Conservation (phyloP, 139 green algal species). For the Chlamydomonas eustigma region DNA sequence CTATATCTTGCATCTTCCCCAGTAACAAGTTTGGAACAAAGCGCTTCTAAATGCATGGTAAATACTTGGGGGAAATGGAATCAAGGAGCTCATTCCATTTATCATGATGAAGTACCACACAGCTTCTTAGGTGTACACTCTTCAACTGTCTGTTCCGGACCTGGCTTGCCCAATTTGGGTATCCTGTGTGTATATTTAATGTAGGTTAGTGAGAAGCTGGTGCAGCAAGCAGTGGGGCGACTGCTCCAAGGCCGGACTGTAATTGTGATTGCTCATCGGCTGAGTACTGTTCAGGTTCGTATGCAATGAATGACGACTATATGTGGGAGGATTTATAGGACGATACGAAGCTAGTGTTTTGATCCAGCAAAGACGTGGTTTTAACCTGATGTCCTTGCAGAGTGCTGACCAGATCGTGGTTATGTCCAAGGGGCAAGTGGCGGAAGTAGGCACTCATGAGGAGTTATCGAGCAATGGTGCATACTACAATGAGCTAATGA, state of each 20-base stretch:
- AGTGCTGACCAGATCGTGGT: constrained; percentile 56
- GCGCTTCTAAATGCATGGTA: too few species aligned
- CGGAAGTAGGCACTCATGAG: constrained; percentile 32
- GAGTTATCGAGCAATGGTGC: constrained; percentile 16
- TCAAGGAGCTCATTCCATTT: too few species aligned
- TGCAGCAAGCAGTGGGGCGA: constrained; percentile 85
- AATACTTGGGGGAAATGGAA: too few species aligned
- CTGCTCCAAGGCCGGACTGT: constrained; percentile 83
- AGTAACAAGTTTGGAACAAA: too few species aligned
- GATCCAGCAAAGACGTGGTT: too few species aligned
- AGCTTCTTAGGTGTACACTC: too few species aligned
- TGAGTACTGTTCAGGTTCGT: constrained; percentile 59
- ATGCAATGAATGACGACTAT: background rate
- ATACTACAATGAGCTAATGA: constrained; percentile 71
- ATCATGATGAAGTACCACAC: too few species aligned
- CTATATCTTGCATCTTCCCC: too few species aligned
- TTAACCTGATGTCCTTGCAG: constrained; percentile 19
- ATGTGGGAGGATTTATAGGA: too few species aligned
- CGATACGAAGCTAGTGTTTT: too few species aligned
- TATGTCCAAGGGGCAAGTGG: constrained; percentile 19
- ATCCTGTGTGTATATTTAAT: constrained; percentile 21
- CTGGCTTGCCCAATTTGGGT: too few species aligned
- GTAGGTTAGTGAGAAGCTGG: constrained; percentile 52
- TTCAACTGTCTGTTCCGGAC: too few species aligned
- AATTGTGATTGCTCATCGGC: constrained; percentile 88